Percentiles rank a stretch among this genome's conserved stretches.
phyloP scores from a whole-genome alignment of 495 filamentous ascomycete genomes.

The Melanomma pulvis-pyrius region DNA sequence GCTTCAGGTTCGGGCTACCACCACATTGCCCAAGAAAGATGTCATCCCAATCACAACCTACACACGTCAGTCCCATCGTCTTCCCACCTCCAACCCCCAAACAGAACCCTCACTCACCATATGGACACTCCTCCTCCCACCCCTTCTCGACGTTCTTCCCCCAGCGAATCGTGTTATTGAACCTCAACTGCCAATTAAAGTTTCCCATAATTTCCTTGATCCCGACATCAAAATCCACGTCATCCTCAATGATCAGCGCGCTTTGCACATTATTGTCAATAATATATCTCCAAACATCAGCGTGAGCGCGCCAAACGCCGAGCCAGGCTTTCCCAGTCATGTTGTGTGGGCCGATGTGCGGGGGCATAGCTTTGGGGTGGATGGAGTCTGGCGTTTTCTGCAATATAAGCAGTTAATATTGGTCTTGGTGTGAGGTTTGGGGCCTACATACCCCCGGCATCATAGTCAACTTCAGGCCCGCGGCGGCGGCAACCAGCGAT shows the following conservation, averaged over 20 bases:
- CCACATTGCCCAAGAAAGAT: conserved; percentile 31
- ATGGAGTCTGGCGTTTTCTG: conserved; percentile 32
- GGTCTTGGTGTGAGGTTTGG: conserved; percentile 1
- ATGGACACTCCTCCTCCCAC: conserved; percentile 25
- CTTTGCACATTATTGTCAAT: conserved; percentile 48
- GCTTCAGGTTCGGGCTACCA: conserved; percentile 11
- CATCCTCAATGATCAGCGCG: conserved; percentile 55
- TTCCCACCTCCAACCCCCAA: background rate
- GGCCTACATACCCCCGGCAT: conserved; percentile 44
- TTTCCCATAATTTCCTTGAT: conserved; percentile 45
- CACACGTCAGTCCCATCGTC: background rate
- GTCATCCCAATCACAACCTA: conserved; percentile 36
- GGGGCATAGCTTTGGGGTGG: conserved; percentile 41
- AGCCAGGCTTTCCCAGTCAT: conserved; percentile 20
- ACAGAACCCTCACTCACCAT: conserved; percentile 10
- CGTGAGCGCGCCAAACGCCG: conserved; percentile 48
- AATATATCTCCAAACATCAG: conserved; percentile 44
- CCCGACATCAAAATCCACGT: conserved; percentile 54
- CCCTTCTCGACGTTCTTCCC: conserved; percentile 21
- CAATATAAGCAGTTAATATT: background rate
- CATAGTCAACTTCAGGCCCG: conserved; percentile 47
- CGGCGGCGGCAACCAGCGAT: conserved; percentile 40
- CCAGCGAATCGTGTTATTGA: conserved; percentile 32
- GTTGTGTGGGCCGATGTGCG: conserved; percentile 33
- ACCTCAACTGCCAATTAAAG: conserved; percentile 20